Evolutionary conservation across 768 basidiomycete species (phyloP), one percentile per base, ranked within the genome.

Genomic region (Pleurotus salmoneostramineus): DNA sequence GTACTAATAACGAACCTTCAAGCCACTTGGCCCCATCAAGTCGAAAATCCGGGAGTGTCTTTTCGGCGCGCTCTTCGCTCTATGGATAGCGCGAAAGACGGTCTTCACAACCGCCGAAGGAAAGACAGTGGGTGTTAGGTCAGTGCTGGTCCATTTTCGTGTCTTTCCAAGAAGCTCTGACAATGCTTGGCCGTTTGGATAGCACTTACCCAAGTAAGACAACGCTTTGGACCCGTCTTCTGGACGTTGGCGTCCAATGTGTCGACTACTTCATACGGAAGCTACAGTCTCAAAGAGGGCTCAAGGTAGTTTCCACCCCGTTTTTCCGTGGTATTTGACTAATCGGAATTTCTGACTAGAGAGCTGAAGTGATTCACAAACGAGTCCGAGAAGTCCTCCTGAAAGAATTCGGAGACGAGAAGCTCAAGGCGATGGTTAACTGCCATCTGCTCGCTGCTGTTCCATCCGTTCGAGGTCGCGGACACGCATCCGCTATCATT

Each of bases 21-120:
- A 54, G 52, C 11, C n/a, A 10, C 43, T 54, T 40, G 37, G 52
- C 7, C n/a, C 17, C 11, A 14, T 54, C 31, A 21, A 40, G 17
- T 54, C 11, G 17, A 43, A 17, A 27, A 54, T 54, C 8, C 35
- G 52, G 27, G 52, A 54, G 32, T 54, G 43, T n/a, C 52, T 54
- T 27, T 31, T 54, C 7, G 52, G 52, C 6, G 52, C 52, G 17
- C 27, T 54, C 7, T 54, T 54, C 21, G 21, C 52, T 5, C 14
- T 54, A 6, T 54, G 52, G 52, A 40, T 54, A 54, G 52, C 52
- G 36, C 40, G 52, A 31, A 54, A 43, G 52, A 54, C 17, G n/a
- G 52, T 54, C 27, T 17, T 54, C 11, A 54, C 52, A 21, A 17
- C 52, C 37, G 52, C 40, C 34, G 52, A 42, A 31, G 52, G 52